A percentile compares a stretch with the other conserved stretches of the same genome.
Evolutionary conservation across 805 yeast species (phyloP).

Genomic region (Candida oleophila): DNA sequence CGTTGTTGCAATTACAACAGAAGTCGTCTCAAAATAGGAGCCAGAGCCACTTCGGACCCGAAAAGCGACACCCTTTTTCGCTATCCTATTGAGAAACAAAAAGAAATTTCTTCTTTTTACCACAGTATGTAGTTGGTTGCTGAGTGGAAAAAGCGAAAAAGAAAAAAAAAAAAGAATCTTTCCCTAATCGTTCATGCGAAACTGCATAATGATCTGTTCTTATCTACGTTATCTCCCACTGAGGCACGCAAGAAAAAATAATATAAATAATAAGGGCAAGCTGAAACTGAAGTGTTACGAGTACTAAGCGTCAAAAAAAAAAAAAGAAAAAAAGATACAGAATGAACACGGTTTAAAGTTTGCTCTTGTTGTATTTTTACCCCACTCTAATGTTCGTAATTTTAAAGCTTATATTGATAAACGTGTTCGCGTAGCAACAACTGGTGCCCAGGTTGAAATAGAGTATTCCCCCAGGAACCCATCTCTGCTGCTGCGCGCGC

Average conservation of each 20-base stretch:
- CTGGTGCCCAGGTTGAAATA: too few species aligned
- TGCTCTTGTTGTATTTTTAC: neutral
- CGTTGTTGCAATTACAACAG: neutral
- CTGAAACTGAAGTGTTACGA: neutral
- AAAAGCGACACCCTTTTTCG: neutral
- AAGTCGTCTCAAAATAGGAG: too few species aligned
- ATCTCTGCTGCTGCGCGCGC: too few species aligned
- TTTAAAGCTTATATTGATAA: neutral
- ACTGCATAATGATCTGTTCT: too few species aligned
- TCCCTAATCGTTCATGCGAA: neutral
- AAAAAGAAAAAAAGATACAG: neutral
- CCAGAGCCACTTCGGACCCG: too few species aligned
- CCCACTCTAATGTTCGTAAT: neutral
- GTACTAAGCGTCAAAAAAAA: neutral
- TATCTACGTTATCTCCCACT: slow-evolving; percentile 1
- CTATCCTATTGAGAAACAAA: neutral
- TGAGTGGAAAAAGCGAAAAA: neutral
- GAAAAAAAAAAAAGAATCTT: too few species aligned
- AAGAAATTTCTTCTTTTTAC: neutral
- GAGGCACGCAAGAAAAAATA: slow-evolving; percentile 1
- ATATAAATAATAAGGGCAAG: neutral
- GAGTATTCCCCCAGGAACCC: too few species aligned
- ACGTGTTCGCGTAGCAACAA: neutral
- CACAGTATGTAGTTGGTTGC: neutral
- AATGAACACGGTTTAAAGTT: neutral